Conservation (phyloP, 345 rosid genomes). For the Salix exigua region DNA sequence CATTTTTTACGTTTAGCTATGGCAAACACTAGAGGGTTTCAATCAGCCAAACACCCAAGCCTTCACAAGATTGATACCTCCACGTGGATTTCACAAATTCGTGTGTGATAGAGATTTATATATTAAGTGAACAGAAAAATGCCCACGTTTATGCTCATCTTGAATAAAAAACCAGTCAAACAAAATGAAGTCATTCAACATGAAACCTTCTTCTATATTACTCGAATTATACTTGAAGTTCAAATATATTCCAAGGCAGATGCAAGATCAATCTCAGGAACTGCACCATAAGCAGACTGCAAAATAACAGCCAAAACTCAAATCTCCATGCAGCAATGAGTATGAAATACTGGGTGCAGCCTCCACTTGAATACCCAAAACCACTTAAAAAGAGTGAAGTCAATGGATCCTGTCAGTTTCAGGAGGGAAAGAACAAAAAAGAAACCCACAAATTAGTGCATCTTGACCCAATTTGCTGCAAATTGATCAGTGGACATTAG, state of each 20-base stretch:
- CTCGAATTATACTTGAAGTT: constrained; percentile 3
- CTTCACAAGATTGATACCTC: too few relatives aligned
- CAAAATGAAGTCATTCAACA: constrained; percentile 10
- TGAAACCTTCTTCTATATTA: constrained; percentile 12
- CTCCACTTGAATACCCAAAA: constrained; percentile 6
- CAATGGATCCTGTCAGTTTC: constrained; percentile 7
- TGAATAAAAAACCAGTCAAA: background rate
- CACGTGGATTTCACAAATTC: too few relatives aligned
- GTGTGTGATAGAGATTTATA: too few relatives aligned
- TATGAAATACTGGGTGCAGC: background rate
- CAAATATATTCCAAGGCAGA: background rate
- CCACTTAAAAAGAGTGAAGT: background rate
- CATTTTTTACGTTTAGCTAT: too few relatives aligned
- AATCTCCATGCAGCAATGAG: background rate
- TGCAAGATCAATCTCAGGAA: background rate
- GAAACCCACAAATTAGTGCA: background rate
- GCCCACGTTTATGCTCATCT: constrained; percentile 1
- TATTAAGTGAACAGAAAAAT: background rate
- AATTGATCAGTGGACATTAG: background rate
- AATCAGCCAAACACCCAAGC: too few relatives aligned
- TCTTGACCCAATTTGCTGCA: too few relatives aligned
- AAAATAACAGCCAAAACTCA: background rate
- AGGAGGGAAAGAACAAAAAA: background rate
- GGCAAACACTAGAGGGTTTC: too few relatives aligned
- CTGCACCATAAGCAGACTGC: background rate